Evolutionary conservation across 139 green algal genomes (phyloP).

Genomic region (Chlamydomonas sp.): DNA sequence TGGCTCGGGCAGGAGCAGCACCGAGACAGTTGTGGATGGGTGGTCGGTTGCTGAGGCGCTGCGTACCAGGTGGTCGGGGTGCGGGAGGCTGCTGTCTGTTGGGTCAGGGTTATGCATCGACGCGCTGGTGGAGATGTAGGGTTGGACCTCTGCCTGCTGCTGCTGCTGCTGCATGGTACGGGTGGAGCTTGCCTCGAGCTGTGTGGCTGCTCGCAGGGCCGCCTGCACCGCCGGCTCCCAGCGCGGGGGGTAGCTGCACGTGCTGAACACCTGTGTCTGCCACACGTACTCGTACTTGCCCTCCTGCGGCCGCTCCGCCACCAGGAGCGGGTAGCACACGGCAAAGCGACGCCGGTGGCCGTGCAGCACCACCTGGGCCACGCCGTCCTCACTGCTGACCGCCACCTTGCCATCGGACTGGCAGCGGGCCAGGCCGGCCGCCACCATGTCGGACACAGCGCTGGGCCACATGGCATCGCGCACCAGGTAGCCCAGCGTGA

Average conservation of each 20-base stretch:
- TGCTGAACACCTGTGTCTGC: constrained; percentile 62
- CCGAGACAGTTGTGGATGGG: background rate
- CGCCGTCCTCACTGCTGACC: constrained; percentile 57
- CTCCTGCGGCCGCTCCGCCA: constrained; percentile 33
- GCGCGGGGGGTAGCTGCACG: constrained; percentile 15
- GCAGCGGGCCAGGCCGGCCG: constrained; percentile 37
- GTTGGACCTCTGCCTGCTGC: background rate
- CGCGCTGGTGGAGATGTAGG: too few species aligned
- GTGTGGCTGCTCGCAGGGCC: constrained; percentile 20
- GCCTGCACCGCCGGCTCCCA: constrained; percentile 50
- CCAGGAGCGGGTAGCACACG: constrained; percentile 72
- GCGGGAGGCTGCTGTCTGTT: background rate
- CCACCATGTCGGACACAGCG: constrained; percentile 19
- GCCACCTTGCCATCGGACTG: constrained; percentile 51
- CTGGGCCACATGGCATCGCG: constrained; percentile 62
- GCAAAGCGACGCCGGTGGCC: constrained; percentile 58
- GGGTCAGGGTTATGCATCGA: too few species aligned
- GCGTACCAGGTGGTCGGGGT: background rate
- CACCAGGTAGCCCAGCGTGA: constrained; percentile 54
- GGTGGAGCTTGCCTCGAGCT: background rate
- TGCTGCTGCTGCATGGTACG: background rate
- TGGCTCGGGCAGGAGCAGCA: too few species aligned
- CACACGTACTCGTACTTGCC: constrained; percentile 59
- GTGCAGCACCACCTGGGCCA: constrained; percentile 62
- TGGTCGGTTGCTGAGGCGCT: background rate